Conservation (phyloP, 1,284 basidiomycete species). For the Malassezia nana region DNA sequence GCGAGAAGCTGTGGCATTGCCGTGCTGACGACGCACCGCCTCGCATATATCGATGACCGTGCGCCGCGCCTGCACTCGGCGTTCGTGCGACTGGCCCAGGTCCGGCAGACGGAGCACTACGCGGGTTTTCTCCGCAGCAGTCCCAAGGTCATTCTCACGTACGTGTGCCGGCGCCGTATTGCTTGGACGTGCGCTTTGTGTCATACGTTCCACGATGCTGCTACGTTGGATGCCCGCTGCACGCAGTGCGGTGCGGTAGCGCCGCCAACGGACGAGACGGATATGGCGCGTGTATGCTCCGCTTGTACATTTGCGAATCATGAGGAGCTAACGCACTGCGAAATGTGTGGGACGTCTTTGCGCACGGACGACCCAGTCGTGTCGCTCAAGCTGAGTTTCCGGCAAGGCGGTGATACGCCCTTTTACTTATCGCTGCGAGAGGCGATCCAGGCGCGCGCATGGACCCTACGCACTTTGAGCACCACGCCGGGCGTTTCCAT, state of each 20-base stretch:
- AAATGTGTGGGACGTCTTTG: constrained; percentile 73
- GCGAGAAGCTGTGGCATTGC: constrained; percentile 63
- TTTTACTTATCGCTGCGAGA: constrained; percentile 73
- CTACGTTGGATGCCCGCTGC: constrained; percentile 16
- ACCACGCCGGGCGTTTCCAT: constrained; percentile 19
- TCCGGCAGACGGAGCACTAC: constrained; percentile 77
- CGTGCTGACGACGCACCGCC: constrained; percentile 71
- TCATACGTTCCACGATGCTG: constrained; percentile 23
- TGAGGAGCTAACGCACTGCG: constrained; percentile 64
- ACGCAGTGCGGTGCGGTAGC: constrained; percentile 29
- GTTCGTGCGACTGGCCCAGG: constrained; percentile 56
- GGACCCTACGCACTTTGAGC: constrained; percentile 51
- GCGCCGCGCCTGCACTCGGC: constrained; percentile 49
- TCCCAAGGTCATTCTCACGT: constrained; percentile 69
- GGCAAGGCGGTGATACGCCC: constrained; percentile 74
- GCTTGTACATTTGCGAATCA: constrained; percentile 89
- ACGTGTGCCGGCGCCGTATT: neutral
- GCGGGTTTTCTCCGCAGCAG: constrained; percentile 82
- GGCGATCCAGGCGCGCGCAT: constrained; percentile 65
- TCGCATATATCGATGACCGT: constrained; percentile 69
- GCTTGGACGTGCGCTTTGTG: constrained; percentile 40
- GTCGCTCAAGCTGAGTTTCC: constrained; percentile 64
- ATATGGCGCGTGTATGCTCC: constrained; percentile 54
- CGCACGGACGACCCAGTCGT: constrained; percentile 57
- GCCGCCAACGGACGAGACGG: neutral